Base-by-base conservation (phyloP, 2,329 filamentous ascomycete genomes). In the Calonectria fujianensis region DNA sequence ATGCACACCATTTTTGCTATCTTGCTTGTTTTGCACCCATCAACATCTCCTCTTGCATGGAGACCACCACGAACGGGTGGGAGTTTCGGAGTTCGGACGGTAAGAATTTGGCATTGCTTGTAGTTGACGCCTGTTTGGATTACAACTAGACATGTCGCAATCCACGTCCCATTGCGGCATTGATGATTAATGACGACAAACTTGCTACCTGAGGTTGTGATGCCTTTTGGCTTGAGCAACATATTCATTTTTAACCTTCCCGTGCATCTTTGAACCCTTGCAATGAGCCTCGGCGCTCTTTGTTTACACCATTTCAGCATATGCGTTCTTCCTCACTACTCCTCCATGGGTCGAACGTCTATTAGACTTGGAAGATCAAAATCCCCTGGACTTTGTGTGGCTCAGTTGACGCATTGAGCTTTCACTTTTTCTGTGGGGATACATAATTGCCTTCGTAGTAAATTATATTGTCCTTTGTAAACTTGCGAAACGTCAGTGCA, bases 341-440 rank as follows among this genome's bases (percentile, higher is more conserved):
- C 85, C 82, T 84, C 88, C 87, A 82, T 89, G 88, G 87, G 87
- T 87, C 85, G 87, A 87, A 88, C 84, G 88, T 87, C 88, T 89
- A 90, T 87, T 86, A 86, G 84, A 85, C 84, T 86, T 90, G 88
- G 88, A 86, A 90, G 85, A 90, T 86, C 75, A 78, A 89, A 75
- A 81, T 83, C 86, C 88, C 88, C 86, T 85, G 88, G 87, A 89
- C 88, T 90, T 87, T 89, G 88, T 86, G 83, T 83, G 77, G 79
- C 86, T 87, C 82, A 84, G 75, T 84, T 84, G 82, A 80, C 77
- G 82, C 84, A 84, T 86, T 84, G 85, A 84, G 86, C 82, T 84
- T 82, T 88, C 84, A 85, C 84, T 87, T 87, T 88, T 89, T 88
- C 83, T 87, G 84, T 75, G 84, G 86, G 86, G 85, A 83, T 75